phyloP scores from a whole-genome alignment of 1,284 basidiomycete genomes.

The Irpex sp. region DNA sequence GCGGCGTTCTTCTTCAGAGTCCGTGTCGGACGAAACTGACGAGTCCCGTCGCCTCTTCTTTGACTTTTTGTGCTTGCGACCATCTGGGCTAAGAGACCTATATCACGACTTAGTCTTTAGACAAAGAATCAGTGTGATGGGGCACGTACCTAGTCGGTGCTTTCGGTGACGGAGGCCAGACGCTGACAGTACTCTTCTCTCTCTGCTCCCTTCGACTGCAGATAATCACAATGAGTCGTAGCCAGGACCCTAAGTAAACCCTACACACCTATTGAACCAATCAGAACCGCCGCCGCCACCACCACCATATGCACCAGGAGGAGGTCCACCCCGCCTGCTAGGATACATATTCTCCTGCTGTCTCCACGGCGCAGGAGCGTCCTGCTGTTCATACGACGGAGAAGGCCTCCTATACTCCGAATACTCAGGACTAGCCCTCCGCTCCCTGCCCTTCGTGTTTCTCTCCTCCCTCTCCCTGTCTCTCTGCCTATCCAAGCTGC shows the following conservation, averaged over 20 bases:
- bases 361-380: conserved; percentile 34
- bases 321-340: conserved; percentile 21
- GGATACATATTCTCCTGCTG: conserved; percentile 49
- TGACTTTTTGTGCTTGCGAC: conserved; percentile 50
- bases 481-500: conserved; percentile 20
- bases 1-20: conserved; percentile 57
- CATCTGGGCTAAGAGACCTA: conserved; percentile 48
- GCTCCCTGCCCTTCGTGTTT: conserved; percentile 19
- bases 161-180: conserved; percentile 87
- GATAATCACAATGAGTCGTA: background rate
- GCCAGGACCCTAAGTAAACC: background rate
- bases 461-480: conserved; percentile 21
- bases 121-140: background rate
- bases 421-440: conserved; percentile 27
- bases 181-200: conserved; percentile 53
- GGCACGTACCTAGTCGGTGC: conserved; percentile 55
- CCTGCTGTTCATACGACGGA: conserved; percentile 14
- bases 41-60: conserved; percentile 51
- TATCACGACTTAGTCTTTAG: background rate
- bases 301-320: conserved; percentile 18
- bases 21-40: conserved; percentile 41
- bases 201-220: conserved; percentile 72
- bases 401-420: conserved; percentile 25
- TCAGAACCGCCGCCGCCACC: conserved; percentile 43
- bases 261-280: conserved; percentile 50